Conservation (phyloP, 352 stramenopile genomes). For the Phytopythium cucurbitacearum region DNA sequence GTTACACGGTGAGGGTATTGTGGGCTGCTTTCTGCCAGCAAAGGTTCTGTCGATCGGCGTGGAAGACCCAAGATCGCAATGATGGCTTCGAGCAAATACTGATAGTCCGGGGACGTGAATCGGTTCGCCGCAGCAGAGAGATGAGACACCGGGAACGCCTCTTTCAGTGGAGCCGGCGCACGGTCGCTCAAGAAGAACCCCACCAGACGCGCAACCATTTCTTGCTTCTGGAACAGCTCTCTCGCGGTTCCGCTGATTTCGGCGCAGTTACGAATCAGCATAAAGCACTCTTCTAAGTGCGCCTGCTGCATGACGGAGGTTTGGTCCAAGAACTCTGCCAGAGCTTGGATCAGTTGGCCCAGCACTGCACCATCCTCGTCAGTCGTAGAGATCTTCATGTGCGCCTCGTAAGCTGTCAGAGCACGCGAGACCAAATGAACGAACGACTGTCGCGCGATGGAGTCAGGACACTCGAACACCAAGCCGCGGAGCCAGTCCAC, state of each 20-base stretch:
- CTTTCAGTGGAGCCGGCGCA: slow-evolving; percentile 49
- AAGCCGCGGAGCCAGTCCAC: slow-evolving; percentile 57
- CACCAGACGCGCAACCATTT: slow-evolving; percentile 79
- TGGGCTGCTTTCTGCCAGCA: slow-evolving; percentile 59
- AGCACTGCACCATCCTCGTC: slow-evolving; percentile 15
- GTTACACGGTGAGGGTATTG: slow-evolving; percentile 69
- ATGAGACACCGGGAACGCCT: slow-evolving; percentile 66
- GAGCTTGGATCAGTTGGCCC: slow-evolving; percentile 11
- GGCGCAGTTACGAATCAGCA: slow-evolving; percentile 75
- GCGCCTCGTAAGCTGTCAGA: slow-evolving; percentile 58
- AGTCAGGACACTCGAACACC: slow-evolving; percentile 83
- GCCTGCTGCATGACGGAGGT: slow-evolving; percentile 74
- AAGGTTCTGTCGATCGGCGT: slow-evolving; percentile 49
- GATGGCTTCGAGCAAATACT: slow-evolving; percentile 87
- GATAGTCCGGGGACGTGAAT: slow-evolving; percentile 81
- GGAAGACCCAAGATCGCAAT: slow-evolving; percentile 79
- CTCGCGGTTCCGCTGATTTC: slow-evolving; percentile 51
- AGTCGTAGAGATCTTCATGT: slow-evolving; percentile 26
- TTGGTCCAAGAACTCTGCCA: slow-evolving; percentile 55
- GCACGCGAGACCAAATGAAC: slow-evolving; percentile 75
- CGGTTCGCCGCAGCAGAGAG: slow-evolving; percentile 17
- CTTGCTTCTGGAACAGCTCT: slow-evolving; percentile 38
- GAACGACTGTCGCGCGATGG: slow-evolving; percentile 84
- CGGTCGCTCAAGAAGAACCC: slow-evolving; percentile 83
- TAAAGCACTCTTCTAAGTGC: slow-evolving; percentile 86